Percentiles rank a stretch among this genome's conserved stretches.
These are phyloP conservation scores for Populus deltoides DNA, from an alignment of 345 rosid genomes.

Conservation along the genomic window DNA sequence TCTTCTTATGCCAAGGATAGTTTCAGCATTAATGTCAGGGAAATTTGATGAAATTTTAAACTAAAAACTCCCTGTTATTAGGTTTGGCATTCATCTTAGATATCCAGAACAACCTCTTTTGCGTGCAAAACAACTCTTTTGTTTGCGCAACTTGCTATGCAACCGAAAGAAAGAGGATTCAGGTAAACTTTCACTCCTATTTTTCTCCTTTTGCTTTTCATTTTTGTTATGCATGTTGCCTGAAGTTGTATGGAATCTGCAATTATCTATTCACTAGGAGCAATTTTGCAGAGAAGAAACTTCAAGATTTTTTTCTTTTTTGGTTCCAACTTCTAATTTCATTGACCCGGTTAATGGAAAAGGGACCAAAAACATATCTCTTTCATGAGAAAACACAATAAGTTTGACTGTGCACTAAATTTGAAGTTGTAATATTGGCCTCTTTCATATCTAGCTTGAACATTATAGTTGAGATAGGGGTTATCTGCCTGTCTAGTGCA, in stretches of 20 bases:
- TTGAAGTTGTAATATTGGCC: no score
- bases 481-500: neutral
- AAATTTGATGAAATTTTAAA: no score
- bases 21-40: neutral
- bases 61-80: slow-evolving; percentile 18
- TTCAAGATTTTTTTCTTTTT: neutral
- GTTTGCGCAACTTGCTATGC: slow-evolving; percentile 74
- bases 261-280: no score
- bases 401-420: neutral
- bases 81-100: slow-evolving; percentile 60
- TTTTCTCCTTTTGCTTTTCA: slow-evolving; percentile 8
- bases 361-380: neutral
- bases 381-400: neutral
- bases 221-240: neutral
- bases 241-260: neutral
- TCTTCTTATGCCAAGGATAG: neutral
- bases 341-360: neutral
- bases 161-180: slow-evolving; percentile 51
- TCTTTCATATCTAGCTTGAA: neutral
- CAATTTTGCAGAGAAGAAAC: neutral
- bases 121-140: slow-evolving; percentile 65
- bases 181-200: slow-evolving; percentile 42
- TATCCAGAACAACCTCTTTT: slow-evolving; percentile 69
- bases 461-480: neutral
- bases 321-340: neutral